Conservation (phyloP, 441 rosid genomes). For the Rhodomyrtus psidioides region DNA sequence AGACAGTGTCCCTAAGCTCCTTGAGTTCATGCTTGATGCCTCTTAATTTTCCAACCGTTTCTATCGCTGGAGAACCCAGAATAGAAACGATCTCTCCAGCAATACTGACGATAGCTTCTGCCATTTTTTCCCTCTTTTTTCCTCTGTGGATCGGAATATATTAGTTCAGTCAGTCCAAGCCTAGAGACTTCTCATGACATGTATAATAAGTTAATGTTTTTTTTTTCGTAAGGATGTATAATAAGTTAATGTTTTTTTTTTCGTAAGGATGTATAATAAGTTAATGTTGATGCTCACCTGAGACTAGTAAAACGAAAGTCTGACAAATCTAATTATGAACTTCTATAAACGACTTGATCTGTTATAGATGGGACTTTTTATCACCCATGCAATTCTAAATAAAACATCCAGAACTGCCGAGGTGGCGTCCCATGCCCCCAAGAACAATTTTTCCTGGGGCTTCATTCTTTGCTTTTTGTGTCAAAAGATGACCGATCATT, state of each 20-base stretch:
- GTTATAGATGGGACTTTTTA: background rate
- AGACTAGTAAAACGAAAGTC: background rate
- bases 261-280: no score
- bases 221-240: no score
- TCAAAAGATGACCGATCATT: no score
- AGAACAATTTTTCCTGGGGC: no score
- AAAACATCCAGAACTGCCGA: no score
- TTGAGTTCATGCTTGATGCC: background rate
- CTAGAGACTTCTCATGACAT: no score
- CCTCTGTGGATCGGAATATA: background rate
- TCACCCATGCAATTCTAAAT: no score
- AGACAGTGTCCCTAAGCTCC: background rate
- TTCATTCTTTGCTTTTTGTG: no score
- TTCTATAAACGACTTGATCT: background rate
- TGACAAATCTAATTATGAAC: background rate
- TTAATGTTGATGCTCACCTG: background rate
- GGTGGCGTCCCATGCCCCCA: no score
- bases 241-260: no score
- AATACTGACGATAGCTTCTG: background rate
- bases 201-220: no score
- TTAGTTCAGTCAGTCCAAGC: no score
- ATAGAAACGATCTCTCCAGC: background rate
- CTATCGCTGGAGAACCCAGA: background rate
- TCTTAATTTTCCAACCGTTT: background rate
- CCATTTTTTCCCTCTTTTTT: background rate